phyloP scores from a whole-genome alignment of 1,284 basidiomycete genomes.

The Phlebopus sp. region DNA sequence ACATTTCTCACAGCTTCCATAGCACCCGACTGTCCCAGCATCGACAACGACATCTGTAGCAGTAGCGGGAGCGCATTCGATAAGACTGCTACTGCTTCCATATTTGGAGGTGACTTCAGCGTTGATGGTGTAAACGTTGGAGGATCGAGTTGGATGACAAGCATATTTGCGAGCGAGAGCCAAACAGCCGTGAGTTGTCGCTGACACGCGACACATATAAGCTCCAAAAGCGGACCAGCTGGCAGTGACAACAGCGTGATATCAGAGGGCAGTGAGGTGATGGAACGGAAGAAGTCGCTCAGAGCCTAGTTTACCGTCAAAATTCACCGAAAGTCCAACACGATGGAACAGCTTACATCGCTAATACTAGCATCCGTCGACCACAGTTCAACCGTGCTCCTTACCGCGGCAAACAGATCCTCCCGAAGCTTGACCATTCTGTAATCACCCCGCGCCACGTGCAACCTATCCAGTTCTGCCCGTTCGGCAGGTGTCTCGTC shows the following conservation, averaged over 20 bases:
- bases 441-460: conserved; percentile 60
- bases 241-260: conserved; percentile 77
- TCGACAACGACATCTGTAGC: conserved; percentile 56
- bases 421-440: conserved; percentile 63
- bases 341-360: conserved; percentile 50
- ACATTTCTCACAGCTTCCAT: conserved; percentile 63
- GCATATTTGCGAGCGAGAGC: conserved; percentile 76
- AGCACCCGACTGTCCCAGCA: conserved; percentile 55
- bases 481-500: conserved; percentile 54
- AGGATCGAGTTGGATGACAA: conserved; percentile 78
- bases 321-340: background rate
- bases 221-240: conserved; percentile 71
- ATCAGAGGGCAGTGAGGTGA: conserved; percentile 71
- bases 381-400: conserved; percentile 66
- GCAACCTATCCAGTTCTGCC: conserved; percentile 51
- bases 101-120: conserved; percentile 39
- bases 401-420: conserved; percentile 57
- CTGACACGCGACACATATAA: conserved; percentile 75
- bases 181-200: conserved; percentile 77
- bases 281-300: conserved; percentile 78
- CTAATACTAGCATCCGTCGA: conserved; percentile 74
- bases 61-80: conserved; percentile 55
- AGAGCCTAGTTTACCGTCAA: conserved; percentile 49
- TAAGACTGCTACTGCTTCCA: conserved; percentile 47
- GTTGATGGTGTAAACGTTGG: conserved; percentile 48